Conservation (phyloP, 257 asterid species). For the Penstemon newberryi region DNA sequence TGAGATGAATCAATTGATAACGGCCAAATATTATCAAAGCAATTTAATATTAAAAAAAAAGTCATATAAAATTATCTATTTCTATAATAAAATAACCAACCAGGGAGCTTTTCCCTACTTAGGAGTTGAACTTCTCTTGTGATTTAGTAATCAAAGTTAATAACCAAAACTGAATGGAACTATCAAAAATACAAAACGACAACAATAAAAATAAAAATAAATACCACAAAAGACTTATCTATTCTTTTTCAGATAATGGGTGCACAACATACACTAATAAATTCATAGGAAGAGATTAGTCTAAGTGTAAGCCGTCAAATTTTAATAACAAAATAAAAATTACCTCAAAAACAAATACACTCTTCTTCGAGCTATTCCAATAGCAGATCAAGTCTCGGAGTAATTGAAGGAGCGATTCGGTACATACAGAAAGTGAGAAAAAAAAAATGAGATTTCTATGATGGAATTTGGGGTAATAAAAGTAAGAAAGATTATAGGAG, state of each 20-base stretch:
- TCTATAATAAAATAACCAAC: too few species aligned
- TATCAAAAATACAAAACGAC: background rate
- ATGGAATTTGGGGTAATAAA: conserved; percentile 31
- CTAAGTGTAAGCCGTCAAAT: background rate
- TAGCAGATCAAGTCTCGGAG: conserved; percentile 31
- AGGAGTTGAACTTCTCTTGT: background rate
- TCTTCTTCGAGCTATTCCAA: conserved; percentile 7
- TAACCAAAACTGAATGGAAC: too few species aligned
- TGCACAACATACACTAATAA: background rate
- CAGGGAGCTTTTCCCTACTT: too few species aligned
- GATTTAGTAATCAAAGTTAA: too few species aligned
- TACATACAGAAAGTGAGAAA: background rate
- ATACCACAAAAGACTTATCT: background rate
- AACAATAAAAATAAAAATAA: conserved; percentile 4
- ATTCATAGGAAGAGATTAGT: background rate
- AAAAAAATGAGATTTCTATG: conserved; percentile 21
- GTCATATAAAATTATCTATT: too few species aligned
- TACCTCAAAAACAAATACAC: conserved; percentile 21
- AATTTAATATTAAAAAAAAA: background rate
- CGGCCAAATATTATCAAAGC: background rate
- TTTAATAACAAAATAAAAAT: conserved; percentile 13
- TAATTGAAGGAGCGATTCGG: background rate
- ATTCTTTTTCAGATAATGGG: background rate
- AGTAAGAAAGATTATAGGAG: background rate
- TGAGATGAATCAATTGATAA: too few species aligned